Base-by-base conservation (phyloP, 148 eudicot species). In the Chenopodium suecicum region DNA sequence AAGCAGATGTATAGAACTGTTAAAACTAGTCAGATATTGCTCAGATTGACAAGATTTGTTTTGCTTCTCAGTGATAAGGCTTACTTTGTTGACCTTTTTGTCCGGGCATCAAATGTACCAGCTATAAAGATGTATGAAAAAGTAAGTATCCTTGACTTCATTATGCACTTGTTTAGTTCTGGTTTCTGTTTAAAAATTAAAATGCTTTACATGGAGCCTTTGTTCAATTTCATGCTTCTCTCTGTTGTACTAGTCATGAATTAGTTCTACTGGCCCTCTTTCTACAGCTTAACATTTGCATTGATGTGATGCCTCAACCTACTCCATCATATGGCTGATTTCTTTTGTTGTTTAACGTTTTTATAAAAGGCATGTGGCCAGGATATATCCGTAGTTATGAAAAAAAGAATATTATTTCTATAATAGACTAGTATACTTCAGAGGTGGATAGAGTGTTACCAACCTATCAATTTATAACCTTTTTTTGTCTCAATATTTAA, bases 51-150 rank as follows among this genome's bases (percentile, higher is more conserved):
- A 80, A 56, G 70, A 63, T 80, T 4, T 6, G 20, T 83, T 70
- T 56, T 64, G 77, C 70, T 65, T 79, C 85, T 84, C 89, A 96
- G 98, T 91, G 97, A 96, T 70, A 94, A 94, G 88, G 98, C 92
- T 44, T 93, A 92, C 87, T 96, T 94, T 78, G 98, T 96, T 80
- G 99, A 96, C 83, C 93, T 96, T 46, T 96, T 96, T 85, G 99
- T 96, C 68, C 93, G 98, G 90, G 99, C 97, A 82, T 96, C 99
- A 85, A 96, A 96, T 82, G 85, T 88, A 80, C 99, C 99, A 19
- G 98, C 99, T 56, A 96, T 96, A 89, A 92, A 89, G 89, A 94
- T 94, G 99, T 96, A 94, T 89, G 98, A 96, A 89, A 96, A 96
- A 97, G 99, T 96, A 91, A 81, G 25, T 11, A 69, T 54, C 16